phyloP scores from a whole-genome alignment of 371 early-diverging fungal species.

The Syncephalastrum monosporum region DNA sequence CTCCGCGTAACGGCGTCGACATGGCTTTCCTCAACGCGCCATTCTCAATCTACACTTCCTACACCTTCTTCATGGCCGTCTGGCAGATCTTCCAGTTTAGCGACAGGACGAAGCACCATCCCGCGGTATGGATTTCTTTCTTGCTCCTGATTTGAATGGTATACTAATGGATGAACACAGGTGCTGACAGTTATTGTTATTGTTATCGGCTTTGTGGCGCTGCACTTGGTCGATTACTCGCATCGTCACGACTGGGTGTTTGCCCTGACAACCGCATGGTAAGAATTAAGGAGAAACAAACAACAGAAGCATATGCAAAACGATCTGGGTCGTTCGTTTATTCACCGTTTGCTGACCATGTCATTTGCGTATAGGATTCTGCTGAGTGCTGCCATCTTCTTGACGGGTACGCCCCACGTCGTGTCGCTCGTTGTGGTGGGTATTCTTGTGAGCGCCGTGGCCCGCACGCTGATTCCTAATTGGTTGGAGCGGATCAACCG shows the following conservation, averaged over 20 bases:
- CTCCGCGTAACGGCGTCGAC: conserved; percentile 41
- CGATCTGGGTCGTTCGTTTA: conserved; percentile 6
- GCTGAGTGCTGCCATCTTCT: conserved; percentile 33
- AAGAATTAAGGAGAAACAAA: conserved; percentile 7
- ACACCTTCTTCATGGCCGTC: conserved; percentile 30
- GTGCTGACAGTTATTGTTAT: conserved; percentile 33
- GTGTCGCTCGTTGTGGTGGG: conserved; percentile 38
- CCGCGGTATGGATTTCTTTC: conserved; percentile 22
- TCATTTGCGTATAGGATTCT: conserved; percentile 24
- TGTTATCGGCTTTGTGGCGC: conserved; percentile 35
- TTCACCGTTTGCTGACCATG: neutral
- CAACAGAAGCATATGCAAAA: neutral
- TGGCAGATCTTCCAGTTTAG: conserved; percentile 40
- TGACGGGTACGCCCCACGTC: conserved; percentile 29
- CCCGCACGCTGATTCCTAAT: conserved; percentile 40
- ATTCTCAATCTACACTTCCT: conserved; percentile 45
- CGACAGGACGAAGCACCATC: conserved; percentile 28
- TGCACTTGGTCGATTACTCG: conserved; percentile 45
- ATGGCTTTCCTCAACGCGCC: conserved; percentile 43
- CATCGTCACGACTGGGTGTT: conserved; percentile 50
- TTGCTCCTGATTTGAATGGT: neutral
- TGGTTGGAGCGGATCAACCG: conserved; percentile 38
- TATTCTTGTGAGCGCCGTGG: conserved; percentile 44
- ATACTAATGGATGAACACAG: conserved; percentile 11
- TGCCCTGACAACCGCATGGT: conserved; percentile 49